Conservation (phyloP, 192 early-diverging fungal genomes). For the Backusella morwellensis region DNA sequence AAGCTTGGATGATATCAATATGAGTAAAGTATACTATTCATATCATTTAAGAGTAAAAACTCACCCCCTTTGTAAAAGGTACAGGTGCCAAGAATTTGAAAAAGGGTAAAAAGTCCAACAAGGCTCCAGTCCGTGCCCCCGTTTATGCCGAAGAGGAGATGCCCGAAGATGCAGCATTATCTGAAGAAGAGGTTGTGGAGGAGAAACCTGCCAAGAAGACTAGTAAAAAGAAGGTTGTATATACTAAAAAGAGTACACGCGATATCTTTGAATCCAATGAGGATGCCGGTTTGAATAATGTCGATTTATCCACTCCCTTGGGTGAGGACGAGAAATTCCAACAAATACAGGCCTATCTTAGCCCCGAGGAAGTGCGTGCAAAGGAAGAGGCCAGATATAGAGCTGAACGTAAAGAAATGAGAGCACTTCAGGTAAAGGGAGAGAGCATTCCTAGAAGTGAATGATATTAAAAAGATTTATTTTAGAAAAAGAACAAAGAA, state of each 20-base stretch:
- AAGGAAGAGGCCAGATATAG: conserved; percentile 45
- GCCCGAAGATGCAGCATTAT: conserved; percentile 54
- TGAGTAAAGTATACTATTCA: not conserved
- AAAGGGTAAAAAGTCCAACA: conserved; percentile 34
- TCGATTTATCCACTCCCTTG: conserved; percentile 55
- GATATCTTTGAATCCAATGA: conserved; percentile 30
- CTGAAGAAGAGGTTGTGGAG: conserved; percentile 40
- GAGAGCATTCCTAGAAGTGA: not conserved
- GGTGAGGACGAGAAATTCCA: conserved; percentile 54
- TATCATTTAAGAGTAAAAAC: too few species aligned
- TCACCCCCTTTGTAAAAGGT: not conserved
- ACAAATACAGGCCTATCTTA: conserved; percentile 48
- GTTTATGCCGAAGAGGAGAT: conserved; percentile 60
- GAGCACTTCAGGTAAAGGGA: not conserved
- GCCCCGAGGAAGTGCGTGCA: conserved; percentile 52
- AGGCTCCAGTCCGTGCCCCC: conserved; percentile 32
- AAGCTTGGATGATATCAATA: conserved; percentile 52
- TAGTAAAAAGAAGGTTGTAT: conserved; percentile 12
- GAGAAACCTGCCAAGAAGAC: not conserved
- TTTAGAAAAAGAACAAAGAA: conserved; percentile 10
- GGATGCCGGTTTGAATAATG: conserved; percentile 38
- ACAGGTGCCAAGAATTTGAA: not conserved
- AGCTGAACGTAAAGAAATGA: conserved; percentile 27
- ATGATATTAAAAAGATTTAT: not conserved
- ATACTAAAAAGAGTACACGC: conserved; percentile 16